Percentiles rank a stretch among this genome's conserved stretches.
Conservation (phyloP, 139 green algal species). For the Zygnema circumcarinatum region DNA sequence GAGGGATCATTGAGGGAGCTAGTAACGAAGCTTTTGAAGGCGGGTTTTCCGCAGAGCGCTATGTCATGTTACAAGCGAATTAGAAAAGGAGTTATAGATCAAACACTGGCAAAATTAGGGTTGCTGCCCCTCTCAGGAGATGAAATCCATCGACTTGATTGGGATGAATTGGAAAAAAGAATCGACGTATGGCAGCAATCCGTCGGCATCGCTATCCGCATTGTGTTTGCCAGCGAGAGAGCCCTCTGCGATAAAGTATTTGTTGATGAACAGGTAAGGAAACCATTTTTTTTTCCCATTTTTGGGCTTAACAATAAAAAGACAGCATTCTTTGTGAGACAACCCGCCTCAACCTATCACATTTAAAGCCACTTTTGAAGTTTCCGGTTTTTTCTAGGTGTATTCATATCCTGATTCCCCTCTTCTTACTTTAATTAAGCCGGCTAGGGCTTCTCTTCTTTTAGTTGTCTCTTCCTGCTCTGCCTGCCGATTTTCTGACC, state of each 20-base stretch:
- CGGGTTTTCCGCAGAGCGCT: not conserved
- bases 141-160: conserved; percentile 1
- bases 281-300: not conserved
- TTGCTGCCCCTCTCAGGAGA: not conserved
- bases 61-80: not conserved
- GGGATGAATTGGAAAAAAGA: conserved; percentile 17
- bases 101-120: conserved; percentile 8
- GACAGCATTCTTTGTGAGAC: no score
- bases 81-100: not conserved
- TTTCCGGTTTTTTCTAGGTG: no score
- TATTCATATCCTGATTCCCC: no score
- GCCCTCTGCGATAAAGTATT: conserved; percentile 33
- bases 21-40: not conserved
- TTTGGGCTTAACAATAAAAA: not conserved
- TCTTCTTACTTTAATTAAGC: no score
- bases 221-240: conserved; percentile 37
- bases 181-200: conserved; percentile 20
- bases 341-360: no score
- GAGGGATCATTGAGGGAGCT: not conserved
- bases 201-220: not conserved
- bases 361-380: no score
- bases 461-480: no score
- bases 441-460: no score
- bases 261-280: conserved; percentile 12
- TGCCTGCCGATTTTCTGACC: no score